Evolutionary conservation across 2,329 filamentous ascomycete genomes (phyloP).

Genomic region (Stemphylium beticola): DNA sequence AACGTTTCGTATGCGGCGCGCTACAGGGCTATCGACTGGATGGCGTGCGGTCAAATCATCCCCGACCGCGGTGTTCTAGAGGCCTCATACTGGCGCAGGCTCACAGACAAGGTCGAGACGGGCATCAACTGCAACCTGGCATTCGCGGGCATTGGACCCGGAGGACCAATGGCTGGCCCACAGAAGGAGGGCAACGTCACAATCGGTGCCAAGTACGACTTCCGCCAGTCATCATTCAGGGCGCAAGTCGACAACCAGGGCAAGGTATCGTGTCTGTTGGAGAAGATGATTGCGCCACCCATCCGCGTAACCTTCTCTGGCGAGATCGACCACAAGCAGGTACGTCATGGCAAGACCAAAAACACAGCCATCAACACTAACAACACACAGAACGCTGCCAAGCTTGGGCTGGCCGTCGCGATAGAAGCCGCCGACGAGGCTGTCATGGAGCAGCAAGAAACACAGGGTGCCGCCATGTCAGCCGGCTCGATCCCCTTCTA

Average conservation of each 20-base stretch:
- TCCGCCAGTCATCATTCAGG: conserved; percentile 92
- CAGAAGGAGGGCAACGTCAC: conserved; percentile 90
- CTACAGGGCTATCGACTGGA: conserved; percentile 93
- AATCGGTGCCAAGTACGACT: conserved; percentile 97
- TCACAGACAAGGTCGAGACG: conserved; percentile 95
- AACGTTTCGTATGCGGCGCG: conserved; percentile 87
- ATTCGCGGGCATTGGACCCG: conserved; percentile 67
- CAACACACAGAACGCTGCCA: conserved; percentile 78
- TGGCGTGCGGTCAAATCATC: conserved; percentile 87
- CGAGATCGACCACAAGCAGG: conserved; percentile 94
- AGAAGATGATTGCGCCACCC: conserved; percentile 93
- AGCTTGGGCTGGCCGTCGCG: conserved; percentile 92
- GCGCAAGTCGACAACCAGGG: conserved; percentile 95
- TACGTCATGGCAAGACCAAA: conserved; percentile 59
- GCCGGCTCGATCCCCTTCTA: conserved; percentile 51
- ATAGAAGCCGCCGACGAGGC: conserved; percentile 52
- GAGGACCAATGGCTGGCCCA: conserved; percentile 68
- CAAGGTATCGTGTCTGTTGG: conserved; percentile 88
- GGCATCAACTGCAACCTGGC: conserved; percentile 94
- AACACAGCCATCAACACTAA: conserved; percentile 28
- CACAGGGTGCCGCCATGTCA: conserved; percentile 30
- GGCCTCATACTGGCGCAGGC: conserved; percentile 89
- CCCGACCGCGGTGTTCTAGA: conserved; percentile 81
- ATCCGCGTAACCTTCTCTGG: conserved; percentile 94
- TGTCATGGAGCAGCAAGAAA: conserved; percentile 51